Evolutionary conservation across 495 filamentous ascomycete genomes (phyloP).

Genomic region (Aspergillus ostianus): DNA sequence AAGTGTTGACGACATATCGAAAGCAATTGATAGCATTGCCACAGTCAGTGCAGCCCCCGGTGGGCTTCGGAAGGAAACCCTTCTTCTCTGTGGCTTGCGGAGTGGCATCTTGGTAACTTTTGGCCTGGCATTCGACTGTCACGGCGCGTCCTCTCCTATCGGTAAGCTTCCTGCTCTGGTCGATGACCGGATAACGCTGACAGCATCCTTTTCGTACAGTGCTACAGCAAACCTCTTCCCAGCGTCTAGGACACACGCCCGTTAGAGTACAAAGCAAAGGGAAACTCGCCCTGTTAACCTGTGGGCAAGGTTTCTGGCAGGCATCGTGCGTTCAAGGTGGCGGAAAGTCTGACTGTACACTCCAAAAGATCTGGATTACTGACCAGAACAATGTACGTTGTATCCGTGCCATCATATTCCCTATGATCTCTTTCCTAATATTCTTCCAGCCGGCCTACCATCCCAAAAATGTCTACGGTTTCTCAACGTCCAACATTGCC

Average conservation of each 20-base stretch:
- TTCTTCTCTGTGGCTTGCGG: slow-evolving; percentile 43
- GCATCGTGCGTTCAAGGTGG: slow-evolving; percentile 26
- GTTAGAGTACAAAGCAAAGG: slow-evolving; percentile 34
- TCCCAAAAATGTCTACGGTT: slow-evolving; percentile 35
- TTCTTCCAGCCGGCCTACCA: slow-evolving; percentile 38
- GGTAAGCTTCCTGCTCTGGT: slow-evolving; percentile 21
- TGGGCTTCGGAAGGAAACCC: slow-evolving; percentile 8
- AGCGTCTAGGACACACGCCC: slow-evolving; percentile 37
- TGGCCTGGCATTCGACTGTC: slow-evolving; percentile 21
- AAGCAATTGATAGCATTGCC: slow-evolving; percentile 41
- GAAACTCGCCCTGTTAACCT: slow-evolving; percentile 33
- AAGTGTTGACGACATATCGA: slow-evolving; percentile 30
- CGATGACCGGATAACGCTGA: neutral
- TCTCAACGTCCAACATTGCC: slow-evolving; percentile 23
- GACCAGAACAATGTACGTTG: slow-evolving; percentile 44
- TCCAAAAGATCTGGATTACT: slow-evolving; percentile 43
- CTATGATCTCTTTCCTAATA: neutral
- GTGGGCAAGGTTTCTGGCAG: slow-evolving; percentile 43
- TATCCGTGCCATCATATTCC: neutral
- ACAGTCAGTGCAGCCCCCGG: slow-evolving; percentile 15
- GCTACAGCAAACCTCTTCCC: slow-evolving; percentile 27
- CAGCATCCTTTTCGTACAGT: slow-evolving; percentile 16
- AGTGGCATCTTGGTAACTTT: slow-evolving; percentile 44
- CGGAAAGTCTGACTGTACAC: slow-evolving; percentile 23
- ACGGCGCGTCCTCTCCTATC: slow-evolving; percentile 19